Evolutionary conservation across 306 rosid species (phyloP).

Genomic region (Echinosophora koreensis): DNA sequence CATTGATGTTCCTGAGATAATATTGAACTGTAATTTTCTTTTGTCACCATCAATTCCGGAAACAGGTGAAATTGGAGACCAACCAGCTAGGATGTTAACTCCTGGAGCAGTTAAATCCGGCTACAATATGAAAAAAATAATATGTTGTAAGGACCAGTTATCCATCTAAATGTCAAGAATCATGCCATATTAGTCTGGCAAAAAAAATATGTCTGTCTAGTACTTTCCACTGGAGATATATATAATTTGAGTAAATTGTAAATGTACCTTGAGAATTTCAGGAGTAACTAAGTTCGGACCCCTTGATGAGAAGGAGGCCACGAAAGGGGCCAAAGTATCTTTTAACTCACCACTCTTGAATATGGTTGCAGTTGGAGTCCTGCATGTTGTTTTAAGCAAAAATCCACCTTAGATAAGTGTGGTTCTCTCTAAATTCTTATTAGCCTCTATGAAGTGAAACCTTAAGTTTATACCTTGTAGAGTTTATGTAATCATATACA

Average conservation of each 20-base stretch:
- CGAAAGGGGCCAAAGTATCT: conserved; percentile 13
- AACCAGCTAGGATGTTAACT: conserved; percentile 52
- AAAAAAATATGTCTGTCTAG: too few relatives aligned
- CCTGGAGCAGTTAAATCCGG: conserved; percentile 55
- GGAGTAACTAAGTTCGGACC: too few relatives aligned
- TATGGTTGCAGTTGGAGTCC: conserved; percentile 47
- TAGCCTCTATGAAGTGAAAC: too few relatives aligned
- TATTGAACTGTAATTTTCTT: conserved; percentile 15
- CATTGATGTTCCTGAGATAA: conserved; percentile 54
- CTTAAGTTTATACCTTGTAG: conserved; percentile 38
- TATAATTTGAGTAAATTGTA: too few relatives aligned
- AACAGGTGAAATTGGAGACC: conserved; percentile 38
- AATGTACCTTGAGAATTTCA: too few relatives aligned
- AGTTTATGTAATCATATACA: conserved; percentile 34
- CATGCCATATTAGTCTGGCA: too few relatives aligned
- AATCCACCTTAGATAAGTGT: background rate
- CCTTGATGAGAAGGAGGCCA: too few relatives aligned
- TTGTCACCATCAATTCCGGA: background rate
- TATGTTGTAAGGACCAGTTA: too few relatives aligned
- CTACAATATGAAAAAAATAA: conserved; percentile 18
- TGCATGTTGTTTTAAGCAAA: conserved; percentile 8
- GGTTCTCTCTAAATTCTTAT: background rate
- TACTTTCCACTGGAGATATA: too few relatives aligned
- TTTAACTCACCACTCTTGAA: conserved; percentile 30
- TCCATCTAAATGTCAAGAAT: too few relatives aligned